These are phyloP conservation scores for Boletus reticulatus DNA, from an alignment of 768 basidiomycete species.

Conservation along the genomic window DNA sequence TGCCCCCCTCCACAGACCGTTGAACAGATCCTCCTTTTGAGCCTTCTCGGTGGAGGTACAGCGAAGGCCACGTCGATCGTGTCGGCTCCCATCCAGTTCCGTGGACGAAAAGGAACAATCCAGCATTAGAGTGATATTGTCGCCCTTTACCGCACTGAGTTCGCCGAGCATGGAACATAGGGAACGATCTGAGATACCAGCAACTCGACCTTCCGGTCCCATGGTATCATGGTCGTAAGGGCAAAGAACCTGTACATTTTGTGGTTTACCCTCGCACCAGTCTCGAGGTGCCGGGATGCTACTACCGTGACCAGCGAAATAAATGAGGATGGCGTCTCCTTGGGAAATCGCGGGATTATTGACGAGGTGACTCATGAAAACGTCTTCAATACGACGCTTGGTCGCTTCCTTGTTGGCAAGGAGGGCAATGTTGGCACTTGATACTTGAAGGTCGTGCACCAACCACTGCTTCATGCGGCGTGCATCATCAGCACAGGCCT, in stretches of 20 bases:
- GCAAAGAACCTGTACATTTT: slow-evolving; percentile 57
- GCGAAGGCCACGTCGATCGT: slow-evolving; percentile 48
- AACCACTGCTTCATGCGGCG: slow-evolving; percentile 58
- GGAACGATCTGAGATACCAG: slow-evolving; percentile 69
- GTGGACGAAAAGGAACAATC: slow-evolving; percentile 61
- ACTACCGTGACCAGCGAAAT: slow-evolving; percentile 76
- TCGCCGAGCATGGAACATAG: slow-evolving; percentile 59
- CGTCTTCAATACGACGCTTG: slow-evolving; percentile 57
- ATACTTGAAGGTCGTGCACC: slow-evolving; percentile 52
- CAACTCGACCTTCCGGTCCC: slow-evolving; percentile 42
- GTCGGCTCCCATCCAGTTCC: slow-evolving; percentile 36
- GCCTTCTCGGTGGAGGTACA: slow-evolving; percentile 62
- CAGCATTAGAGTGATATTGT: slow-evolving; percentile 67
- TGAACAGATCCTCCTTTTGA: slow-evolving; percentile 51
- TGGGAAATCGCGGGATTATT: slow-evolving; percentile 57
- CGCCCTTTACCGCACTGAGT: slow-evolving; percentile 54
- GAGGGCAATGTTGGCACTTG: slow-evolving; percentile 53
- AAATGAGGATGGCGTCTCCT: slow-evolving; percentile 65
- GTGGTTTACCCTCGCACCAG: slow-evolving; percentile 51
- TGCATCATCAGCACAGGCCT: slow-evolving; percentile 65
- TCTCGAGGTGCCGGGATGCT: slow-evolving; percentile 51
- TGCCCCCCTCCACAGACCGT: slow-evolving; percentile 53
- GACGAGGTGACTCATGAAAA: slow-evolving; percentile 59
- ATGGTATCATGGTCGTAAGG: slow-evolving; percentile 64
- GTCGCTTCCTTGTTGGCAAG: slow-evolving; percentile 61